Evolutionary conservation across 306 rosid genomes (phyloP).

Genomic region (Gillenia trifoliata): DNA sequence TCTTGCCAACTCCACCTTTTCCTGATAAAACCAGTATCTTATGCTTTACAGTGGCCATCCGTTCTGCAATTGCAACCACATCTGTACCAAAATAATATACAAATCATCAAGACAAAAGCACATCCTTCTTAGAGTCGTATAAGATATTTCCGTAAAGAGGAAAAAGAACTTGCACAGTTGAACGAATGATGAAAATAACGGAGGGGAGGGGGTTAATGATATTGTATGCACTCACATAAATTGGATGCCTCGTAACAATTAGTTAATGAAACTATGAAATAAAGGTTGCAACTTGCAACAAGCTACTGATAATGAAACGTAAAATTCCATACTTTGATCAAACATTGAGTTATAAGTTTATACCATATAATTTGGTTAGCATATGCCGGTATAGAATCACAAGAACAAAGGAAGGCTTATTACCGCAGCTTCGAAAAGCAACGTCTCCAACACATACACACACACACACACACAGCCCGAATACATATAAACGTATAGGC

Average conservation of each 20-base stretch:
- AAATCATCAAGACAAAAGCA: conserved; percentile 3
- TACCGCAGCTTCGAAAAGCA: not conserved
- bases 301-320: not conserved
- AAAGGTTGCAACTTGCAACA: not conserved
- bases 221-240: not conserved
- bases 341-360: too few species aligned
- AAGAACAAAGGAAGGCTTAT: not conserved
- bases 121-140: not conserved
- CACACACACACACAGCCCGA: too few species aligned
- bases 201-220: not conserved
- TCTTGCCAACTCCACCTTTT: conserved; percentile 97
- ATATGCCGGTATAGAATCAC: not conserved
- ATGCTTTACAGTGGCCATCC: conserved; percentile 95
- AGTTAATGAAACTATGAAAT: not conserved
- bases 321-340: not conserved
- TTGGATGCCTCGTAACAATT: not conserved
- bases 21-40: conserved; percentile 87
- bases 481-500: too few species aligned
- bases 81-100: conserved; percentile 41
- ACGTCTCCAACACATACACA: too few species aligned
- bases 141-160: not conserved
- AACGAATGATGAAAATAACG: not conserved
- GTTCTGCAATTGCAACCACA: conserved; percentile 71
- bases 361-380: not conserved
- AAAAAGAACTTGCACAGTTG: not conserved